Evolutionary conservation across 2,329 filamentous ascomycete genomes (phyloP), one percentile per base, ranked within the genome.

Genomic region (Botryotinia narcissicola): DNA sequence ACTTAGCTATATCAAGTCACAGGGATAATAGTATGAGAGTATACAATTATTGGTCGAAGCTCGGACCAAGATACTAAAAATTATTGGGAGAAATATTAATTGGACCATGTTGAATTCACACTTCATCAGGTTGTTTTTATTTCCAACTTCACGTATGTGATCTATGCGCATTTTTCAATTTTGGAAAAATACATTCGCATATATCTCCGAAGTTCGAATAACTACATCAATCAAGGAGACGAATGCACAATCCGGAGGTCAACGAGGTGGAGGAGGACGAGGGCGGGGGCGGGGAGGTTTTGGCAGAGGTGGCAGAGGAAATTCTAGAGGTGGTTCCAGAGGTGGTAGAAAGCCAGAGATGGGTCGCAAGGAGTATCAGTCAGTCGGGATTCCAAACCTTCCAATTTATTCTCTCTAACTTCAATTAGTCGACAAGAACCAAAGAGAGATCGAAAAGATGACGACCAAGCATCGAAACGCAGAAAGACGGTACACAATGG

Each of bases 331-430:
- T 29, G 64, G 51, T 51, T 48, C 63, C 87, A 87, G 81, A 85
- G 86, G 83, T 85, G 77, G 76, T 73, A 90, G 89, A 87, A 90
- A 88, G 81, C 85, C 85, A 82, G 88, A 91, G 87, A 84, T 91
- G 88, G 90, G 91, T 78, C 84, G 91, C 82, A 85, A 84, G 75
- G 89, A 90, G 81, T 91, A 88, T 83, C 86, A 86, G 91, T 92
- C 85, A 81, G 87, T 83, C 69, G 54, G 29, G 74, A n/a, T n/a
- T 32, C 61, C 48, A 63, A 59, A 37, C 46, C 69, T 63, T 37
- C 22, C 10, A 46, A 35, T 64, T 73, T 69, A 76, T 74, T 79
- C 73, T 77, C 73, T 84, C 86, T 86, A 87, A 88, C 83, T 82
- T 83, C 85, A 57, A 77, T 76, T 79, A 87, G 87, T 80, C 85